Evolutionary conservation across 768 basidiomycete genomes (phyloP).

Genomic region (Leccinum disarticulatum): DNA sequence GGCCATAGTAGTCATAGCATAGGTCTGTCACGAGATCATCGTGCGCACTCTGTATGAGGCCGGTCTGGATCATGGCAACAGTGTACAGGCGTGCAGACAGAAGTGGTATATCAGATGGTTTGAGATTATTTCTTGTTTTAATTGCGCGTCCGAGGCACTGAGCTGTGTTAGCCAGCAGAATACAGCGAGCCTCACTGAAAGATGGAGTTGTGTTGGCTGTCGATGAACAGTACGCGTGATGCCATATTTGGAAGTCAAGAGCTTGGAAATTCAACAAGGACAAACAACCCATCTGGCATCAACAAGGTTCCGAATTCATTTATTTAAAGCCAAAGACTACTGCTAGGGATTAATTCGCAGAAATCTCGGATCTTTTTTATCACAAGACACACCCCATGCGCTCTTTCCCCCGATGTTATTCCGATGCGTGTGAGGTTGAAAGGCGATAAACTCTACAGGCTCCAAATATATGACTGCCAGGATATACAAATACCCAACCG

Average conservation of each 20-base stretch:
- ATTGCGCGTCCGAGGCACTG: not conserved
- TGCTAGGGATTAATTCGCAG: not conserved
- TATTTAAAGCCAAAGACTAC: not conserved
- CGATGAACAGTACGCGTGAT: not conserved
- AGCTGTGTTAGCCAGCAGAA: not conserved
- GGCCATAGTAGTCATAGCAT: conserved; percentile 89
- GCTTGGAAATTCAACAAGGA: conserved; percentile 22
- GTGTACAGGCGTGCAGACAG: not conserved
- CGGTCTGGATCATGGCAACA: conserved; percentile 68
- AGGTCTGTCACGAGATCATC: conserved; percentile 82
- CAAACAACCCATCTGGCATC: conserved; percentile 9
- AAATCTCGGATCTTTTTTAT: not conserved
- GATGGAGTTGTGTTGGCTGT: not conserved
- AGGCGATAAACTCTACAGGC: not conserved
- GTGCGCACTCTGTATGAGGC: conserved; percentile 76
- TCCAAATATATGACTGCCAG: not conserved
- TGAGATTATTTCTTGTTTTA: not conserved
- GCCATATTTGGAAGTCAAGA: conserved; percentile 8
- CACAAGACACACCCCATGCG: not conserved
- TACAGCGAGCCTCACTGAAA: not conserved
- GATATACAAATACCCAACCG: not conserved
- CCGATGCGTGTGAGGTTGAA: not conserved
- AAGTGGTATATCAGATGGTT: not conserved
- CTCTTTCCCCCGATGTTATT: not conserved
- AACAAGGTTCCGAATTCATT: not conserved